Base-by-base conservation (phyloP, 805 yeast species). In the Candida corydali region DNA sequence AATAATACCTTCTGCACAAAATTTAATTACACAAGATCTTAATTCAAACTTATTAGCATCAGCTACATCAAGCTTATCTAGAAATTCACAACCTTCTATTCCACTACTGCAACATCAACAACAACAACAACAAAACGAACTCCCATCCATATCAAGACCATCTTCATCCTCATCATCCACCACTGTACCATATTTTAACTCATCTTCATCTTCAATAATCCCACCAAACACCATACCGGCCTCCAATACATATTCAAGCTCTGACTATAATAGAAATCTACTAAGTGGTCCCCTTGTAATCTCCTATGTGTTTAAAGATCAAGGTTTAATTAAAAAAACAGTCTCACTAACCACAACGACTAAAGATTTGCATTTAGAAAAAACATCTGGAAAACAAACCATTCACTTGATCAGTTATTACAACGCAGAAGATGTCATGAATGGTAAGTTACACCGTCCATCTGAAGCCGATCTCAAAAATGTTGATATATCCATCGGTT, bases 261-360 rank as follows among this genome's bases (percentile, higher is more conserved):
- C 29, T 19, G 50, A 46, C 15, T 41, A 39, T 24, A 44, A 32
- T 22, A 49, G 45, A 27, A 40, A 40, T 29, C 54, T 70, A 4
- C 53, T 78, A 3, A 77, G 75, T 16, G 82, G 82, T 11, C 76
- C 82, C 0, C 58, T 76, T 29, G 76, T 74, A 16, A 74, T 75
- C 24, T 70, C 80, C 0, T 80, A 78, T 49, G 79, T 79, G 9
- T 82, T 80, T 52, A 80, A 80, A 50, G 80, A 76, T 32, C 69
- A 71, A 30, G 96, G 96, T 0, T 67, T 89, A 31, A 77, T 87
- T 41, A 89, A 89, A 57, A 87, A 88, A 57, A 86, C 97, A 0
- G 63, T 87, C 42, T 77, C 87, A 1, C 66, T 86, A 17, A 72
- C 78, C n/a, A 58, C 82, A 11, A 57, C 40, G 11, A 36, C 51